Base-by-base conservation (phyloP, 108 stramenopile species). In the Licmophora abbreviata region DNA sequence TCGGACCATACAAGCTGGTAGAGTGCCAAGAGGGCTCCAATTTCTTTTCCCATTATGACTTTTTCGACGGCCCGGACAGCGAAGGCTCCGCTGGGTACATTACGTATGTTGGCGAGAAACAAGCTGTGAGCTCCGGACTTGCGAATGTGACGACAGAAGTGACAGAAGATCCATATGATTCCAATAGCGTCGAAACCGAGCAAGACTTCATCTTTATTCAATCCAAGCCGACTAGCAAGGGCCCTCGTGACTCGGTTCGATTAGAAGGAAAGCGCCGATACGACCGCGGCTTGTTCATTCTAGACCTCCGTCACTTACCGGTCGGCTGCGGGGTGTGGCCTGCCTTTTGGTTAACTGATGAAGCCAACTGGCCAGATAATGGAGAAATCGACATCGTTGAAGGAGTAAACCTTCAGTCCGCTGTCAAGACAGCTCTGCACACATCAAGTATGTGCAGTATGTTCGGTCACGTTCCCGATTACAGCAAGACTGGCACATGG, bases 341-440 rank as follows among this genome's bases (percentile, higher is more conserved):
- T 1, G 92, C 92, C 30, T 88, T 88, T 72, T 93, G 92, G 92
- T 48, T 82, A 17, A 86, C 86, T 5, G 81, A 86, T 46, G 82
- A 90, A 58, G 76, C 61, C 22, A 62, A 77, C 49, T 92, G 91
- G 91, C 91, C 91, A 0, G 58, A 77, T 7, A 53, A 87, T 64
- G 92, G 92, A 29, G 92, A 93, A 58, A 88, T 93, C 48, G 92
- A 93, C 49, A 93, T 93, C 29, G 74, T 93, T 7, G 92, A 93
- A 57, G 83, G 85, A 20, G 83, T 93, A 29, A 93, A 88, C 46
- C 65, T 68, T 42, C 87, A 87, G 50, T 46, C 61, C 18, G 66
- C 63, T 22, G 87, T 73, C 62, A 93, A 93, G 71, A 93, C 92
- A 35, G 92, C 92, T 34, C 57, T 93, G 48, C 92, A 92, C 63